Evolutionary conservation across 1,284 basidiomycete genomes (phyloP).

Genomic region (Ganoderma sinense): DNA sequence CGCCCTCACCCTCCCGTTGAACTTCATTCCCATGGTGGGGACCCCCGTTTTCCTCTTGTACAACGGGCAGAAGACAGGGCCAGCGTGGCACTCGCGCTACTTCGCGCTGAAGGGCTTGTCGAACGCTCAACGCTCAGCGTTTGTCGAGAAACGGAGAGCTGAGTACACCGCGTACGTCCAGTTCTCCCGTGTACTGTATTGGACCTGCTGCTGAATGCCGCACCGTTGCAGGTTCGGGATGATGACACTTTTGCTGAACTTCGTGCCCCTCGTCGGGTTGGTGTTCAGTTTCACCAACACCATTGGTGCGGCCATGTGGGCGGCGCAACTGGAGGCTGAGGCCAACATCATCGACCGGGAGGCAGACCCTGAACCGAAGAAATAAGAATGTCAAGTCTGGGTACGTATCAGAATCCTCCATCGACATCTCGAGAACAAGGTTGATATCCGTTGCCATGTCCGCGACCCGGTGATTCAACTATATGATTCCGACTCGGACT

Average conservation of each 20-base stretch:
- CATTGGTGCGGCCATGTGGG: constrained; percentile 79
- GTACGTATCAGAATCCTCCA: background rate
- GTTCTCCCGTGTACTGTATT: background rate
- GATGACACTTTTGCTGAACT: constrained; percentile 62
- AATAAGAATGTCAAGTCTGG: constrained; percentile 4
- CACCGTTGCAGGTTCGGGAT: constrained; percentile 59
- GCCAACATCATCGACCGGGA: constrained; percentile 35
- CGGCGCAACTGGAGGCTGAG: constrained; percentile 62
- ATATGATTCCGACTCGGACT: too few relatives aligned
- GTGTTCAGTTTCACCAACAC: constrained; percentile 62
- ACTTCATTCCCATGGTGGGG: constrained; percentile 72
- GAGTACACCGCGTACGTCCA: constrained; percentile 53
- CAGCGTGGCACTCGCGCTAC: constrained; percentile 69
- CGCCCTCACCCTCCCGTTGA: constrained; percentile 65
- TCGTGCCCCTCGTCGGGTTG: constrained; percentile 67
- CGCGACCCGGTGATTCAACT: too few relatives aligned
- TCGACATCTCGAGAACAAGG: background rate
- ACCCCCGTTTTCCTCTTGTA: constrained; percentile 68
- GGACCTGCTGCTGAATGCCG: background rate
- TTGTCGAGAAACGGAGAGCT: constrained; percentile 56
- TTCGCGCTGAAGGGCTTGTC: constrained; percentile 73
- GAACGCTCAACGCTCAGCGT: constrained; percentile 52
- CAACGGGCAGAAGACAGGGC: constrained; percentile 56
- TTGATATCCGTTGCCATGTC: background rate
- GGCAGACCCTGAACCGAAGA: background rate